Conservation (phyloP, 768 basidiomycete species). For the Leccinum arenicola region DNA sequence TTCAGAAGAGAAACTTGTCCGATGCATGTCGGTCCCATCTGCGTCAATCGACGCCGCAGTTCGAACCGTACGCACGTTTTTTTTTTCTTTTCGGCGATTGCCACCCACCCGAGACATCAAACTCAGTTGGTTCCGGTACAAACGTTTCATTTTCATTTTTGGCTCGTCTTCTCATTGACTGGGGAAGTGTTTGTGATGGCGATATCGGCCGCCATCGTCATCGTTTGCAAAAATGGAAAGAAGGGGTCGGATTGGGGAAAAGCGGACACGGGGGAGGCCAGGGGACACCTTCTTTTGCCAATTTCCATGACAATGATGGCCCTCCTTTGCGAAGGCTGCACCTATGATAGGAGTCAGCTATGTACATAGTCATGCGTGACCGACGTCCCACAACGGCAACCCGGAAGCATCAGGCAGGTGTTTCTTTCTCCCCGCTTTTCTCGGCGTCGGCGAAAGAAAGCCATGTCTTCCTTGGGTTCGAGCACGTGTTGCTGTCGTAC, state of each 20-base stretch:
- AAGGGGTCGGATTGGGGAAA: background rate
- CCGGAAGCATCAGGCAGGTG: background rate
- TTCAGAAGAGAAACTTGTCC: conserved; percentile 1
- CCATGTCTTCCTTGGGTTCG: conserved; percentile 1
- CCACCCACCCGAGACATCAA: background rate
- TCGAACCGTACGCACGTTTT: background rate
- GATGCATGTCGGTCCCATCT: conserved; percentile 3
- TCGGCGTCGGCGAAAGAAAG: background rate
- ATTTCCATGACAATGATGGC: background rate
- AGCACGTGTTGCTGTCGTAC: conserved; percentile 4
- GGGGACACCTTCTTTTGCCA: background rate
- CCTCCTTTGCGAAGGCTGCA: background rate
- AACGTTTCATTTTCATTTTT: background rate
- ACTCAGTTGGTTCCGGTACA: background rate
- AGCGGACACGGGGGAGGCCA: background rate
- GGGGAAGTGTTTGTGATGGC: background rate
- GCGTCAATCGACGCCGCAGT: background rate
- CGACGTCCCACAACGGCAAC: background rate
- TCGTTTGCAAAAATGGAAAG: background rate
- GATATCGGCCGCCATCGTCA: background rate
- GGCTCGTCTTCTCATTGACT: background rate
- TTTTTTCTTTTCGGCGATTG: background rate
- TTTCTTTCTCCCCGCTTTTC: background rate
- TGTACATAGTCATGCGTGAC: background rate
- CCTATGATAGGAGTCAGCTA: background rate